Conservation (phyloP, 163 green algal genomes). For the Trebouxia gelatinosa region DNA sequence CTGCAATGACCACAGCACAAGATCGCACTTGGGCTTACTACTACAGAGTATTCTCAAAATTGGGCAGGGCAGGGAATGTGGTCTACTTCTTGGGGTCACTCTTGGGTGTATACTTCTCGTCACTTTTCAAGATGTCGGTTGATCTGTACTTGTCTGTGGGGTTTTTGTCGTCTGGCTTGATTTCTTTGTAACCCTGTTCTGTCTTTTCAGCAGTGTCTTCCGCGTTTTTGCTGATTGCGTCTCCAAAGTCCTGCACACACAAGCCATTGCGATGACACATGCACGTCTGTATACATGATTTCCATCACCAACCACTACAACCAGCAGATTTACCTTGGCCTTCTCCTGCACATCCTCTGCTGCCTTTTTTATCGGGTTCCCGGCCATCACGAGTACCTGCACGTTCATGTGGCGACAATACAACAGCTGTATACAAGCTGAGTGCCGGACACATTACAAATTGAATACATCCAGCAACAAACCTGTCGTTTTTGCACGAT, state of each 20-base stretch:
- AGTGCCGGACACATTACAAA: no score
- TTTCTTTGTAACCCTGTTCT: neutral
- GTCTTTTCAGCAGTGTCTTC: neutral
- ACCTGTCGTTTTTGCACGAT: neutral
- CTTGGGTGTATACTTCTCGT: slow-evolving; percentile 5
- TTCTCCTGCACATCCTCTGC: neutral
- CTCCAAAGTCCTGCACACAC: neutral
- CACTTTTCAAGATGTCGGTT: neutral
- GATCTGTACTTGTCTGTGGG: neutral
- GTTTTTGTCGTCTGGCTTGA: neutral
- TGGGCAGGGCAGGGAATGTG: no score
- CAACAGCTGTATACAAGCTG: neutral
- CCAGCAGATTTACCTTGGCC: neutral
- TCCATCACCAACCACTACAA: no score
- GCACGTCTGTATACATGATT: neutral
- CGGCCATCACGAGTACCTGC: neutral
- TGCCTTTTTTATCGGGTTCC: neutral
- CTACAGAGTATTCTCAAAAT: no score
- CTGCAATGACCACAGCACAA: no score
- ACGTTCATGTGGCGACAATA: no score
- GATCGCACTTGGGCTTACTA: no score
- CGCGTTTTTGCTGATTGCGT: neutral
- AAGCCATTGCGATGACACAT: neutral
- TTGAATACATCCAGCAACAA: neutral
- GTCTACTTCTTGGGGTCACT: slow-evolving; percentile 22